Evolutionary conservation across 352 stramenopile species (phyloP).

Genomic region (Saprolegnia diclina): DNA sequence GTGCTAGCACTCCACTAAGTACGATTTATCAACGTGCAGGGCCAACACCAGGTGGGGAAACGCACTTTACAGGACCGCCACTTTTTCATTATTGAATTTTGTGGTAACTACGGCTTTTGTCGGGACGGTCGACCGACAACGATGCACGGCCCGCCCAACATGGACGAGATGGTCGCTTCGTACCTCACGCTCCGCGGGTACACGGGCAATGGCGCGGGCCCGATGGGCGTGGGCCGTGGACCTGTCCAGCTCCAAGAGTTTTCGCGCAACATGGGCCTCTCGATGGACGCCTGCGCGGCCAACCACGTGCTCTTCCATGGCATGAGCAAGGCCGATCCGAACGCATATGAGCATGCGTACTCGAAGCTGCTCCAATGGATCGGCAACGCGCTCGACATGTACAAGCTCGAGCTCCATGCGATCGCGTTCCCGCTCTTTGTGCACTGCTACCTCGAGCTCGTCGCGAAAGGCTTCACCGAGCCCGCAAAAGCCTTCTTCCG

Average conservation of each 20-base stretch:
- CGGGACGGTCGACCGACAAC: neutral
- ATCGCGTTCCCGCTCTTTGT: constrained; percentile 76
- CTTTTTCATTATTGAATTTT: constrained; percentile 13
- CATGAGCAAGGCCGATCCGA: constrained; percentile 49
- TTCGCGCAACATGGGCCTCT: constrained; percentile 55
- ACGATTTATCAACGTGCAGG: neutral
- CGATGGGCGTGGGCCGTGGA: neutral
- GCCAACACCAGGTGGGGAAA: neutral
- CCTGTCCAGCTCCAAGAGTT: constrained; percentile 44
- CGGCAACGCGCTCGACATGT: constrained; percentile 81
- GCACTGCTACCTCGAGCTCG: constrained; percentile 73
- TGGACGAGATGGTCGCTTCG: constrained; percentile 24
- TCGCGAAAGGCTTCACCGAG: constrained; percentile 55
- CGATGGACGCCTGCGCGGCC: constrained; percentile 58
- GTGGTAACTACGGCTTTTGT: constrained; percentile 6
- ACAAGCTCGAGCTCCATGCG: constrained; percentile 68
- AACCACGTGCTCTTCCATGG: constrained; percentile 82
- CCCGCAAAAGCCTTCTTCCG: constrained; percentile 54
- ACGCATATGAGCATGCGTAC: constrained; percentile 65
- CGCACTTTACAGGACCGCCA: neutral
- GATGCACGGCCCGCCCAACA: constrained; percentile 11
- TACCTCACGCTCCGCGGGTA: constrained; percentile 20
- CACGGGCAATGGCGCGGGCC: neutral
- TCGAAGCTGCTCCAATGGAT: constrained; percentile 71
- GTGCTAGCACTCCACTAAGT: neutral